Evolutionary conservation across 1,284 basidiomycete species (phyloP), one percentile per base, ranked within the genome.

Genomic region (Schizophyllum commune): DNA sequence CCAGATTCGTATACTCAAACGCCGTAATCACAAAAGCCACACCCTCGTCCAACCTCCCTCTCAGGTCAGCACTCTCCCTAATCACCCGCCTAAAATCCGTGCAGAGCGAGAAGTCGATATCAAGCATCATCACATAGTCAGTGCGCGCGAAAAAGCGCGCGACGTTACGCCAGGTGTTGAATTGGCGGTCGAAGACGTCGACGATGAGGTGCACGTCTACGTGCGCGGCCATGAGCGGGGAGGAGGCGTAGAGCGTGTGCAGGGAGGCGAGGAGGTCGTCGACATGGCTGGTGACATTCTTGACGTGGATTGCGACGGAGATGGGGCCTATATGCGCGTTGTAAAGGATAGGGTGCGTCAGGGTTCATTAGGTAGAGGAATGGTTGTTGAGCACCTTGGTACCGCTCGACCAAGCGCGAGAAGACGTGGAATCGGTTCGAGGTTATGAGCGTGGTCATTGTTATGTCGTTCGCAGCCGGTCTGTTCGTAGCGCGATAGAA

Each of bases 151-250:
- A 91, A 59, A 91, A 77, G 53, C 91, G 83, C 11, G 92, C 92
- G 39, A 86, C 81, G 70, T 94, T 94, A 52, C 92, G 81, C 89
- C 92, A 94, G 52, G 89, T 85, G 72, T 94, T 94, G 77, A 94
- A 88, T 69, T 92, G 84, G 3, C 91, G 80, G 63, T 89, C 86
- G 68, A 91, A 91, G 1, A 85, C 82, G 61, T 93, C 92, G 66
- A 95, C 80, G 34, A 95, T 85, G 33, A 96, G 83, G 69, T 96
- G 94, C 9, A 96, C 83, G 68, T 96, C 94, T 53, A 94, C 92
- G 63, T 84, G 87, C 32, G 71, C 75, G 54, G 80, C 73, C 79
- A 93, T 88, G 57, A 75, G 76, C 0, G 82, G 80, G 2, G 84
- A 83, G 5, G 84, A 83, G 5, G 77, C 76, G 73, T 92, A 89